Percentiles rank a stretch among this genome's conserved stretches.
Conservation (phyloP, 2,329 filamentous ascomycete species). For the Botrytis byssoidea region DNA sequence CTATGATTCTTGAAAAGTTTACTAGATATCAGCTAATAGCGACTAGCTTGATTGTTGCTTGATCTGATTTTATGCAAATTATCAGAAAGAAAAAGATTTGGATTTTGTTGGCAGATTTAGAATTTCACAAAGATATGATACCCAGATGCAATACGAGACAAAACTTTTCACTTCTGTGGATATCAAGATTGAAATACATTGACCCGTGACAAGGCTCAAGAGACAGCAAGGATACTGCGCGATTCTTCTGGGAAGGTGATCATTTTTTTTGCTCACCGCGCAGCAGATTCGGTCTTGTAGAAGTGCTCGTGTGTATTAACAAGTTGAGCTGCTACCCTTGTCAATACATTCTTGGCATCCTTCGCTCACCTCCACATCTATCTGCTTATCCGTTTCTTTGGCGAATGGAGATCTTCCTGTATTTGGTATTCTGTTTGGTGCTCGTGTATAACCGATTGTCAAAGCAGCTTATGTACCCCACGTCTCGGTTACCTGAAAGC, state of each 20-base stretch:
- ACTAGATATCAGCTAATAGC: background rate
- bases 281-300: background rate
- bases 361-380: background rate
- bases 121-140: conserved; percentile 2
- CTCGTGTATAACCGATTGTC: background rate
- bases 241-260: background rate
- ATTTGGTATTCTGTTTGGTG: background rate
- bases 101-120: background rate
- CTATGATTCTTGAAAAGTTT: background rate
- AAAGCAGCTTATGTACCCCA: conserved; percentile 2
- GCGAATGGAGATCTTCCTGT: background rate
- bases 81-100: background rate
- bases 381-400: background rate
- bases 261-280: background rate
- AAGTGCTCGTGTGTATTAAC: background rate
- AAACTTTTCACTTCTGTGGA: background rate
- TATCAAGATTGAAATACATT: background rate
- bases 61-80: background rate
- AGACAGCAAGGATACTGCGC: background rate
- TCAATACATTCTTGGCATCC: background rate
- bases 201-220: background rate
- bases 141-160: background rate
- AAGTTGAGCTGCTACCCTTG: background rate
- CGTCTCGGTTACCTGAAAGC: background rate
- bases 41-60: background rate